Conservation (phyloP, 441 rosid genomes). For the Arabidopsis hybrid region DNA sequence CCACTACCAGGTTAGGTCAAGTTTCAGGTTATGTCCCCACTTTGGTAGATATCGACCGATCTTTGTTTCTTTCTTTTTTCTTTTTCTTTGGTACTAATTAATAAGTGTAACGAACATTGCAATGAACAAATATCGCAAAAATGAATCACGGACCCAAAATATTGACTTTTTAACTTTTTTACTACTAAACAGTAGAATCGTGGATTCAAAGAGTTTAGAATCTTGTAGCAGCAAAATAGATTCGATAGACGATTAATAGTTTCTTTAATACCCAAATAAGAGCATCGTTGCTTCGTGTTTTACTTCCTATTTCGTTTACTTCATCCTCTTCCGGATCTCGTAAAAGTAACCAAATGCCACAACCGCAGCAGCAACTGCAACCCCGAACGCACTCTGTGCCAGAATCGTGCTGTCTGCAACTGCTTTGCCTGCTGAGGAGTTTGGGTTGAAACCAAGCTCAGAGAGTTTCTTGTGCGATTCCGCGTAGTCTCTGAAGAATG, state of each 20-base stretch:
- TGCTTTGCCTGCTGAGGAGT: constrained; percentile 52
- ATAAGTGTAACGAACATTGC: background rate
- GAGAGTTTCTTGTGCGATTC: constrained; percentile 87
- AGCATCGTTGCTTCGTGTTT: constrained; percentile 2
- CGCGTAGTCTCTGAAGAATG: constrained; percentile 77
- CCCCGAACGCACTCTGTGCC: constrained; percentile 84
- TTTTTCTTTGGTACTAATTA: too few species aligned
- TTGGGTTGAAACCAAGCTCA: constrained; percentile 76
- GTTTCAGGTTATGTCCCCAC: constrained; percentile 40
- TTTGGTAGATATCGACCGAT: constrained; percentile 27
- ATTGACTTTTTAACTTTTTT: constrained; percentile 11
- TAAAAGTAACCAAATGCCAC: constrained; percentile 80
- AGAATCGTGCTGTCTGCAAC: constrained; percentile 57
- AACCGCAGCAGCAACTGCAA: constrained; percentile 82
- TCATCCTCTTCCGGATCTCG: constrained; percentile 73
- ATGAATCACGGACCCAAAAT: background rate
- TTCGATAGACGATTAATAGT: constrained; percentile 13
- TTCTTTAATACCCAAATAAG: constrained; percentile 18
- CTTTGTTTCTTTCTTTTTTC: background rate
- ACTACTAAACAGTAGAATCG: constrained; percentile 21
- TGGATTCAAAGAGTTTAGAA: constrained; percentile 18
- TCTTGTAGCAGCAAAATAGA: constrained; percentile 23
- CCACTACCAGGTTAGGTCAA: constrained; percentile 30
- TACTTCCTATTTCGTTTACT: constrained; percentile 41
- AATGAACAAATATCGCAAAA: background rate